These are phyloP conservation scores for Fonsecaea nubica DNA, from an alignment of 2,329 filamentous ascomycete genomes.

Conservation along the genomic window DNA sequence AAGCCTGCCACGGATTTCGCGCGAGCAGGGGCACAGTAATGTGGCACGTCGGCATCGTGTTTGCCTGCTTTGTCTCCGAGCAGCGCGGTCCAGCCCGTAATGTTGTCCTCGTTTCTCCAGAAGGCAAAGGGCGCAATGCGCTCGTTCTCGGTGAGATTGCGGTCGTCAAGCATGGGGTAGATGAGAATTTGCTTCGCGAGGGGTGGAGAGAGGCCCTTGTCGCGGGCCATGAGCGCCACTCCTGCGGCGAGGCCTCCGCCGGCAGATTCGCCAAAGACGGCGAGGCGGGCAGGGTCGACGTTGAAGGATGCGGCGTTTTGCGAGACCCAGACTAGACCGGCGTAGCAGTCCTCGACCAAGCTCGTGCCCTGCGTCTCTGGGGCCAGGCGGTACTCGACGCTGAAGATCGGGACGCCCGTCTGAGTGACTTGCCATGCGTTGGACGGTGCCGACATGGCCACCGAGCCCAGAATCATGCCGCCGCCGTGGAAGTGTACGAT, in stretches of 20 bases:
- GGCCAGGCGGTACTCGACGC: slow-evolving; percentile 42
- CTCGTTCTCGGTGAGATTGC: slow-evolving; percentile 42
- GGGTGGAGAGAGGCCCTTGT: slow-evolving; percentile 43
- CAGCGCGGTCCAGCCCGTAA: slow-evolving; percentile 52
- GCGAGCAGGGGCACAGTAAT: slow-evolving; percentile 49
- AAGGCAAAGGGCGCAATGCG: slow-evolving; percentile 46
- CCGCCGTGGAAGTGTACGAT: slow-evolving; percentile 43
- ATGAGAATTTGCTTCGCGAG: slow-evolving; percentile 53
- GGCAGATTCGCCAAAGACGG: slow-evolving; percentile 35
- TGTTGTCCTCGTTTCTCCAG: slow-evolving; percentile 50
- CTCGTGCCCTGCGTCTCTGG: slow-evolving; percentile 41
- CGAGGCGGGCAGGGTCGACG: slow-evolving; percentile 40
- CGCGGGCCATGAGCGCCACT: slow-evolving; percentile 49
- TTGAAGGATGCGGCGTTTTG: slow-evolving; percentile 49
- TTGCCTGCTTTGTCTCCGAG: slow-evolving; percentile 40
- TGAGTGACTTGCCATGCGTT: slow-evolving; percentile 32
- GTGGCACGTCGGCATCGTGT: slow-evolving; percentile 42
- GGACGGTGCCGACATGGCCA: slow-evolving; percentile 27
- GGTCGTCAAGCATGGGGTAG: slow-evolving; percentile 59
- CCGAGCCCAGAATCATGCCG: slow-evolving; percentile 40
- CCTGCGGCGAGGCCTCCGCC: slow-evolving; percentile 53
- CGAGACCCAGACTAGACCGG: slow-evolving; percentile 49
- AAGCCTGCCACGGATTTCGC: slow-evolving; percentile 45
- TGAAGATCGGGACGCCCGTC: slow-evolving; percentile 40
- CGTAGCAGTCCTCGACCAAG: slow-evolving; percentile 42